phyloP scores from a whole-genome alignment of 495 filamentous ascomycete genomes.

The Aspergillus nidulans region DNA sequence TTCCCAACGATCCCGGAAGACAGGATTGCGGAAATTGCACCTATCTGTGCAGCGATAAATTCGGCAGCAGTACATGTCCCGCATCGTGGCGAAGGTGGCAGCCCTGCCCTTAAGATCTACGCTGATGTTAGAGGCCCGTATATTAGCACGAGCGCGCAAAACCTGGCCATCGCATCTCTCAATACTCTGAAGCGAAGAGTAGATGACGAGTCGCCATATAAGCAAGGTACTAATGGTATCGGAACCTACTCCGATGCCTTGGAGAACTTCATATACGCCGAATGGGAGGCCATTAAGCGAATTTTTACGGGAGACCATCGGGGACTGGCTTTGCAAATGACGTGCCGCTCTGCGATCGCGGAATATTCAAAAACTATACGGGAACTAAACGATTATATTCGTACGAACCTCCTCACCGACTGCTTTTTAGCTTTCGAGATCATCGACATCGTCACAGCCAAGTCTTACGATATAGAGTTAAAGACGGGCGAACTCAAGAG shows the following conservation, averaged over 20 bases:
- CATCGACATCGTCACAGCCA: slow-evolving; percentile 79
- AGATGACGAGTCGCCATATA: slow-evolving; percentile 75
- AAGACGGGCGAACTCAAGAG: slow-evolving; percentile 83
- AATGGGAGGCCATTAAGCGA: slow-evolving; percentile 81
- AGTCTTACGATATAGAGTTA: slow-evolving; percentile 73
- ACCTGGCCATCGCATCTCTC: slow-evolving; percentile 80
- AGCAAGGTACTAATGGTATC: slow-evolving; percentile 89
- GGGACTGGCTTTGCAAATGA: slow-evolving; percentile 68
- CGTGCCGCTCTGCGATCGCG: slow-evolving; percentile 67
- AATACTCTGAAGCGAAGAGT: slow-evolving; percentile 81
- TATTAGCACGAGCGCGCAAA: slow-evolving; percentile 70
- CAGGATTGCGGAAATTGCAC: slow-evolving; percentile 51
- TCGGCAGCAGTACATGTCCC: slow-evolving; percentile 47
- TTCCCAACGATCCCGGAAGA: slow-evolving; percentile 61
- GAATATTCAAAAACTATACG: slow-evolving; percentile 82
- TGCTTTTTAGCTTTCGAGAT: slow-evolving; percentile 97
- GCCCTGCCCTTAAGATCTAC: slow-evolving; percentile 70
- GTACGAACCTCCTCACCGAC: slow-evolving; percentile 80
- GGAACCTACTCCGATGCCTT: slow-evolving; percentile 82
- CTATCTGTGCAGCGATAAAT: slow-evolving; percentile 54
- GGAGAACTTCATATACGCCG: slow-evolving; percentile 78
- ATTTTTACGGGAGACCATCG: slow-evolving; percentile 84
- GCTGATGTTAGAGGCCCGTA: slow-evolving; percentile 82
- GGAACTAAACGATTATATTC: slow-evolving; percentile 87
- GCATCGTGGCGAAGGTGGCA: slow-evolving; percentile 46